These are phyloP conservation scores for Ascochyta lentis DNA, from an alignment of 2,329 filamentous ascomycete species.

Conservation along the genomic window DNA sequence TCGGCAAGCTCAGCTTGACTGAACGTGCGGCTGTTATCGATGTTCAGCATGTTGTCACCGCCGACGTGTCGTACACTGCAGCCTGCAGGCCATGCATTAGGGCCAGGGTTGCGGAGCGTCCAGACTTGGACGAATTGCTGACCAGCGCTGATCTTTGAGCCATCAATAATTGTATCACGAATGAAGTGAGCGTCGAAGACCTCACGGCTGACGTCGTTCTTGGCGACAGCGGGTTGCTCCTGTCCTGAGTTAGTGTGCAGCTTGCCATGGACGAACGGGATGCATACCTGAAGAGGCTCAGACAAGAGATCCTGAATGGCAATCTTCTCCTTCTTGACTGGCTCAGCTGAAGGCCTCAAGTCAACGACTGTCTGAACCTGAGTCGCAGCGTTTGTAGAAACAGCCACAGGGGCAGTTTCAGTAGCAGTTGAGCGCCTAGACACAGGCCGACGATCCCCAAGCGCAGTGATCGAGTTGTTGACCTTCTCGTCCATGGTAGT, in stretches of 20 bases:
- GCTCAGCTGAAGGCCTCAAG: conserved; percentile 65
- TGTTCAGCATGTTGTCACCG: conserved; percentile 94
- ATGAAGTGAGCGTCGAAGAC: conserved; percentile 73
- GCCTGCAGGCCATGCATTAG: conserved; percentile 80
- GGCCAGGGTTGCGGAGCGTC: conserved; percentile 86
- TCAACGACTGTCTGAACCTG: conserved; percentile 69
- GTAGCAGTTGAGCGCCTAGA: conserved; percentile 57
- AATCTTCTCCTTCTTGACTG: conserved; percentile 53
- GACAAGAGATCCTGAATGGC: conserved; percentile 47
- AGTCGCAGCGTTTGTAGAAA: conserved; percentile 60
- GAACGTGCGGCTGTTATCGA: conserved; percentile 81
- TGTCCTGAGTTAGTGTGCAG: conserved; percentile 30
- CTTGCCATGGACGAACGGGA: conserved; percentile 29
- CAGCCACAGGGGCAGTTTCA: conserved; percentile 56
- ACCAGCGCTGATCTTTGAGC: conserved; percentile 72
- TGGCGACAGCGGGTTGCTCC: conserved; percentile 35
- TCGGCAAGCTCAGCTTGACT: conserved; percentile 77
- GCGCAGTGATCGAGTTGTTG: conserved; percentile 69
- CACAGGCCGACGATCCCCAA: conserved; percentile 70
- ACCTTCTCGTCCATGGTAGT: conserved; percentile 82
- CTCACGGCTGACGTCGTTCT: conserved; percentile 10
- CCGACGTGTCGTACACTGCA: conserved; percentile 91
- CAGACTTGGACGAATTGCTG: conserved; percentile 87
- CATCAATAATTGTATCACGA: conserved; percentile 79
- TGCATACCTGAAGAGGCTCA: conserved; percentile 30